Evolutionary conservation across 148 eudicot species (phyloP).

Genomic region (Nepenthes mirabilis): DNA sequence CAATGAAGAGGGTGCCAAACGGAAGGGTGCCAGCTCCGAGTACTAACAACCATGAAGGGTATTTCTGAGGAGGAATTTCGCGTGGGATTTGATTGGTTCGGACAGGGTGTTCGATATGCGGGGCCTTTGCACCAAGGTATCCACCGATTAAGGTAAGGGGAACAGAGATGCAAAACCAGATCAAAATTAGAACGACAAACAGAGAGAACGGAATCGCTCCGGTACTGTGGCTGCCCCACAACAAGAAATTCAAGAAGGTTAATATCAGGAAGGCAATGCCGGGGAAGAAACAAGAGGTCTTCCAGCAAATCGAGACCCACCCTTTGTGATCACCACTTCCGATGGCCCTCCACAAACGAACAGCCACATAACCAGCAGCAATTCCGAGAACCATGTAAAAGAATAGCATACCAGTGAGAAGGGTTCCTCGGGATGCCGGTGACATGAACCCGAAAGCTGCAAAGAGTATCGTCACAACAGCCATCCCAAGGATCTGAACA

Average conservation of each 20-base stretch:
- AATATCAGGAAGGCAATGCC: slow-evolving; percentile 14
- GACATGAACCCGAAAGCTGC: slow-evolving; percentile 17
- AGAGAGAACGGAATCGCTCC: slow-evolving; percentile 16
- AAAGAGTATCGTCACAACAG: slow-evolving; percentile 12
- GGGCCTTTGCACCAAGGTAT: slow-evolving; percentile 15
- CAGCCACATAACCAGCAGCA: slow-evolving; percentile 12
- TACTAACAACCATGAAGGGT: slow-evolving; percentile 7
- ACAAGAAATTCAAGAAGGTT: slow-evolving; percentile 12
- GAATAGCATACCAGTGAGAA: slow-evolving; percentile 14
- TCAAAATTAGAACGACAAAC: slow-evolving; percentile 13
- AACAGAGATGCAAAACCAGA: slow-evolving; percentile 17
- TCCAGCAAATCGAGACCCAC: slow-evolving; percentile 13
- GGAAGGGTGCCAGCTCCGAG: slow-evolving; percentile 16
- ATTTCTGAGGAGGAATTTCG: slow-evolving; percentile 9
- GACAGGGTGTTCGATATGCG: slow-evolving; percentile 16
- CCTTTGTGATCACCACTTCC: slow-evolving; percentile 12
- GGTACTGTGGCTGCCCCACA: slow-evolving; percentile 17
- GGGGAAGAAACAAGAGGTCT: slow-evolving; percentile 15
- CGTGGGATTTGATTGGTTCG: slow-evolving; percentile 12
- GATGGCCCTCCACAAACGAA: slow-evolving; percentile 18
- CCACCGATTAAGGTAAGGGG: slow-evolving; percentile 15
- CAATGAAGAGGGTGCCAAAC: slow-evolving; percentile 16
- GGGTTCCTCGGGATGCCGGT: slow-evolving; percentile 11
- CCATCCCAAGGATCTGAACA: slow-evolving; percentile 19
- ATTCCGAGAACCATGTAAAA: slow-evolving; percentile 16